Base-by-base conservation (phyloP, 805 yeast species). In the Komagataella mondaviorum region DNA sequence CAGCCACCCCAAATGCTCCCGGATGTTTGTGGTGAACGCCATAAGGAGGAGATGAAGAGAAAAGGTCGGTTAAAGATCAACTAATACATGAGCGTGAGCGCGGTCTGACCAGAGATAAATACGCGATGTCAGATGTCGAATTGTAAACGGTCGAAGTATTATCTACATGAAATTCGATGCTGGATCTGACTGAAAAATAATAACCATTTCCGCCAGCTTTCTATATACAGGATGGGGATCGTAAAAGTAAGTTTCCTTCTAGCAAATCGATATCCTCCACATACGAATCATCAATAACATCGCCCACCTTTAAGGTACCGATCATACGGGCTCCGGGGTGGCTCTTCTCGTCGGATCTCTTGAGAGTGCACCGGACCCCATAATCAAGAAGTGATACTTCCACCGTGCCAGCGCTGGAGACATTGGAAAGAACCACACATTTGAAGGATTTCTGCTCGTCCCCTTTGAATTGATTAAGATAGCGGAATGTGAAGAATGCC, bases 211-310 rank as follows among this genome's bases (percentile, higher is more conserved):
- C 7, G 39, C 10, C 36, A 24, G 10, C 39, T 10, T 30, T 30
- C 39, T 30, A 30, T 30, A 30, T 30, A 30, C 39, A 30, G 39
- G 39, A 30, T 10, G 39, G 39, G 14, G 39, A 30, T 30, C 39
- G 10, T 43, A 75, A 52, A 7, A 67, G 60, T 44, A 77, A 59
- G 5, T 59, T 55, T 7, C 77, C 76, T 16, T 71, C 76, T 23
- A 76, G 56, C 44, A 72, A 64, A 54, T 75, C 78, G 3, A 76
- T 61, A 46, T 66, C 71, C 14, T 63, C 63, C 16, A 77, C 65
- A 18, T 57, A 58, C 24, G 76, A 73, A 49, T 65, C 64, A 6
- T 62, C 65, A 4, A 76, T 57, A 0, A 64, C 52, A 48, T 73
- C 76, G 1, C 82, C 82, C 44, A 77, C 69, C 10, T 58, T 61